phyloP scores from a whole-genome alignment of 192 early-diverging fungal species.

The Backusella macrospora region DNA sequence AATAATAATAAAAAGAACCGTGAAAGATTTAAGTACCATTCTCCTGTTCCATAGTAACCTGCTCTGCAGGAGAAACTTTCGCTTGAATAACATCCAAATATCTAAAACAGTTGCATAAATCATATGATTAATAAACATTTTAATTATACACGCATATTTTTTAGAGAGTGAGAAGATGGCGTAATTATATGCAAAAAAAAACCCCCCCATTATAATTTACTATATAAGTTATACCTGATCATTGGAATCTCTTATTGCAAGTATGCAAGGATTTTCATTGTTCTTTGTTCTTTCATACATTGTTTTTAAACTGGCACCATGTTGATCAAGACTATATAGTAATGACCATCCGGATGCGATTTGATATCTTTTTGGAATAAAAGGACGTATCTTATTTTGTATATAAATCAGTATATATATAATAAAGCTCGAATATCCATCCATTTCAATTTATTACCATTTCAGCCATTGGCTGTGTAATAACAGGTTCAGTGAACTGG shows the following conservation, averaged over 20 bases:
- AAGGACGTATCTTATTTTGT: not conserved
- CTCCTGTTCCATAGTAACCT: constrained; percentile 81
- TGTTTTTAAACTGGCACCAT: constrained; percentile 87
- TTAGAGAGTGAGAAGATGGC: not conserved
- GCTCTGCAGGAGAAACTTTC: constrained; percentile 65
- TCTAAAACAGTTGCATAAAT: constrained; percentile 38
- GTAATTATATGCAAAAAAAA: not conserved
- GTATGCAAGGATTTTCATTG: constrained; percentile 63
- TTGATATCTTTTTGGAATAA: constrained; percentile 72
- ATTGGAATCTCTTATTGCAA: constrained; percentile 69
- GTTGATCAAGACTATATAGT: constrained; percentile 90
- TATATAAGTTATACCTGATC: constrained; percentile 42
- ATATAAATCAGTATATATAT: not conserved
- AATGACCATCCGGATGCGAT: constrained; percentile 78
- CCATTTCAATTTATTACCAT: not conserved
- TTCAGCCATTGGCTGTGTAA: constrained; percentile 8
- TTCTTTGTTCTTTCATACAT: constrained; percentile 63
- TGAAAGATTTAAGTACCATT: constrained; percentile 56
- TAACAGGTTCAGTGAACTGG: not conserved
- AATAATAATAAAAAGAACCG: not conserved
- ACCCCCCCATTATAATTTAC: not conserved
- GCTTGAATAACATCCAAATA: constrained; percentile 79
- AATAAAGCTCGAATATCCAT: not conserved
- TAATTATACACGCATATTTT: not conserved
- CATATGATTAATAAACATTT: no score